phyloP scores from a whole-genome alignment of 352 stramenopile species.

The Phytophthora lateralis region DNA sequence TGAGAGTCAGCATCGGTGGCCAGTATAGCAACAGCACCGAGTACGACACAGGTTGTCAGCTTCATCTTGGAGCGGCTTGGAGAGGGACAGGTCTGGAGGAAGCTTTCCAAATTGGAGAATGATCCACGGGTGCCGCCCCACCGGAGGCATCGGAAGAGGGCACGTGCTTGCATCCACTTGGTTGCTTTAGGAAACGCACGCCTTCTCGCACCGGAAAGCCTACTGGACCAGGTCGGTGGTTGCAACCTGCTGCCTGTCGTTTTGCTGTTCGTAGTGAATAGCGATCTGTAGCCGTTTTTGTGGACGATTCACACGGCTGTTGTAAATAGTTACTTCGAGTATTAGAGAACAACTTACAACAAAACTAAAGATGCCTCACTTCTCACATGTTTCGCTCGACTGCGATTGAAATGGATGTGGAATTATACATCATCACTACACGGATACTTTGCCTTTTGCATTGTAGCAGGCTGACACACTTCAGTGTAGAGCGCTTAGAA shows the following conservation, averaged over 20 bases:
- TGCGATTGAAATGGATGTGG: not conserved
- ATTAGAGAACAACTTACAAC: too few relatives aligned
- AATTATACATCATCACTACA: not conserved
- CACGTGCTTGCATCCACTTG: slow-evolving; percentile 6
- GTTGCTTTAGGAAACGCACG: slow-evolving; percentile 11
- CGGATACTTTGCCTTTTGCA: not conserved
- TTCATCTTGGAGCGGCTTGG: slow-evolving; percentile 8
- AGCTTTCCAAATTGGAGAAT: slow-evolving; percentile 9
- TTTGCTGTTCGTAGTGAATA: slow-evolving; percentile 5
- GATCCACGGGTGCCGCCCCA: not conserved
- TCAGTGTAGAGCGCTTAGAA: slow-evolving; percentile 1
- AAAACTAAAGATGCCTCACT: too few relatives aligned
- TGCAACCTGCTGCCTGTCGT: not conserved
- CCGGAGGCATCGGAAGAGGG: not conserved
- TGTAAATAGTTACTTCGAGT: too few relatives aligned
- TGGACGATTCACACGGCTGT: too few relatives aligned
- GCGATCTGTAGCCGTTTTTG: too few relatives aligned
- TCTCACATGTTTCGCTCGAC: not conserved
- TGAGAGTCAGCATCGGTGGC: not conserved
- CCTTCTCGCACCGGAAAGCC: slow-evolving; percentile 5
- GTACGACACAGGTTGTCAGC: not conserved
- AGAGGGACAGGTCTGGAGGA: not conserved
- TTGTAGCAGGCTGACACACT: not conserved
- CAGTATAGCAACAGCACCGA: not conserved
- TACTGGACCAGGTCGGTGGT: not conserved